These are phyloP conservation scores for Rhodotorula babjevae DNA, from an alignment of 768 basidiomycete species.

Conservation along the genomic window DNA sequence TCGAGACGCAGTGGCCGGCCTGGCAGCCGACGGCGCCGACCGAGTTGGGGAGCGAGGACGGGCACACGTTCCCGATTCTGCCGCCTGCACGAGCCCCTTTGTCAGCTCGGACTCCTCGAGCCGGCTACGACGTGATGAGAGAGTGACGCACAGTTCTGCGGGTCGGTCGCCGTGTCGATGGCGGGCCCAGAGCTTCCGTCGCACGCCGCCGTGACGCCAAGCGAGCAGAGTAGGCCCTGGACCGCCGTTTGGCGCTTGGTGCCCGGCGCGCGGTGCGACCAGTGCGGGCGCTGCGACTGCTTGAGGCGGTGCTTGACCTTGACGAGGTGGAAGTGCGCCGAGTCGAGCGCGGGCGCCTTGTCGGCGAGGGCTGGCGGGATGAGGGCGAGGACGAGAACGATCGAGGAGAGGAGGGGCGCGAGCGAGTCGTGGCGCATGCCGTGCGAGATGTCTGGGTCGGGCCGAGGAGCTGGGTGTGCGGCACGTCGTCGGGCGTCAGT, in stretches of 20 bases:
- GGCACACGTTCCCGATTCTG: not conserved
- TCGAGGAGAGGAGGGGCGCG: no score
- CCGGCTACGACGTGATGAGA: no score
- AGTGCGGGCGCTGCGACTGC: not conserved
- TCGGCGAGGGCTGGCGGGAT: no score
- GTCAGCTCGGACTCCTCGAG: not conserved
- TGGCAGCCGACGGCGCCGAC: not conserved
- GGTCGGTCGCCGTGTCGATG: not conserved
- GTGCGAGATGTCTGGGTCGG: no score
- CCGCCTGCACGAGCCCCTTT: not conserved
- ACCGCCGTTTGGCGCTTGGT: not conserved
- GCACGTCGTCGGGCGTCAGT: no score
- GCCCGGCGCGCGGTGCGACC: not conserved
- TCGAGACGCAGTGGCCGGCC: not conserved
- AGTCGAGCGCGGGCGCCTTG: no score
- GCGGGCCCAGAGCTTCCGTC: no score
- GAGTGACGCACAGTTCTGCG: not conserved
- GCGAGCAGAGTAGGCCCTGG: not conserved
- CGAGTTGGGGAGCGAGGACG: not conserved
- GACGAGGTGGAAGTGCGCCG: no score
- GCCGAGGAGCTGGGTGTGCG: no score
- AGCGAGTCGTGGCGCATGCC: no score
- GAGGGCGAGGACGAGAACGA: no score
- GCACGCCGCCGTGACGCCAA: not conserved
- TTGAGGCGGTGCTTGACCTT: not conserved